Conservation (phyloP, 1,284 basidiomycete genomes). For the Ustilago shanxiensis region DNA sequence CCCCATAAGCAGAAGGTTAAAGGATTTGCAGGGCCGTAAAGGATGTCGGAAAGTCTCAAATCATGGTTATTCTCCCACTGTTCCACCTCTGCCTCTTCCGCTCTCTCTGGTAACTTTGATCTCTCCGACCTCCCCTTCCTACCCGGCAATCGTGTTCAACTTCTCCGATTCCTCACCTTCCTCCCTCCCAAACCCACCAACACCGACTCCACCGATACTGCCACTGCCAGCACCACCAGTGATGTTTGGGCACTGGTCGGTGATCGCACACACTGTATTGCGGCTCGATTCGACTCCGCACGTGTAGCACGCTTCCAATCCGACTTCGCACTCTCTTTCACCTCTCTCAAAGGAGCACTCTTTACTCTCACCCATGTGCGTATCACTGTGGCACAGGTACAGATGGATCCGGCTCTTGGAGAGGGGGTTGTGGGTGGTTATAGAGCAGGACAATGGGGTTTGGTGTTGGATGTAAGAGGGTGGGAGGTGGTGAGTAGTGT, state of each 20-base stretch:
- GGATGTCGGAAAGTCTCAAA: conserved; percentile 43
- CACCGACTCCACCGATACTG: too few species aligned
- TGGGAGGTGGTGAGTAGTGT: conserved; percentile 34
- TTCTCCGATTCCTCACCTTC: conserved; percentile 45
- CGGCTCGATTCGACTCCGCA: conserved; percentile 20
- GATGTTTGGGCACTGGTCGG: conserved; percentile 41
- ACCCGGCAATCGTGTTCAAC: conserved; percentile 37
- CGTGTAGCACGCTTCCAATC: conserved; percentile 19
- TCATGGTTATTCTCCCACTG: conserved; percentile 32
- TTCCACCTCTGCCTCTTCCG: conserved; percentile 10
- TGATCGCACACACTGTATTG: conserved; percentile 44
- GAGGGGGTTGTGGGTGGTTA: conserved; percentile 4
- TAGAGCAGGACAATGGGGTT: conserved; percentile 17
- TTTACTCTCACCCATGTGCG: conserved; percentile 28
- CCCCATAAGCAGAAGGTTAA: too few species aligned
- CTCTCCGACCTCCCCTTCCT: conserved; percentile 35
- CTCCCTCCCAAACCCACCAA: conserved; percentile 2
- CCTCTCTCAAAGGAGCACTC: conserved; percentile 37
- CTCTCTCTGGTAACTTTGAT: conserved; percentile 12
- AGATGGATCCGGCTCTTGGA: neutral
- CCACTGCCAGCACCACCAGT: neutral
- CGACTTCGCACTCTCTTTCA: conserved; percentile 19
- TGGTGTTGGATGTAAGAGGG: conserved; percentile 37
- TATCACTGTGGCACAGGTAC: conserved; percentile 13
- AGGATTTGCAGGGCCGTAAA: too few species aligned